phyloP scores from a whole-genome alignment of 495 filamentous ascomycete genomes.

The Penicillium manginii region DNA sequence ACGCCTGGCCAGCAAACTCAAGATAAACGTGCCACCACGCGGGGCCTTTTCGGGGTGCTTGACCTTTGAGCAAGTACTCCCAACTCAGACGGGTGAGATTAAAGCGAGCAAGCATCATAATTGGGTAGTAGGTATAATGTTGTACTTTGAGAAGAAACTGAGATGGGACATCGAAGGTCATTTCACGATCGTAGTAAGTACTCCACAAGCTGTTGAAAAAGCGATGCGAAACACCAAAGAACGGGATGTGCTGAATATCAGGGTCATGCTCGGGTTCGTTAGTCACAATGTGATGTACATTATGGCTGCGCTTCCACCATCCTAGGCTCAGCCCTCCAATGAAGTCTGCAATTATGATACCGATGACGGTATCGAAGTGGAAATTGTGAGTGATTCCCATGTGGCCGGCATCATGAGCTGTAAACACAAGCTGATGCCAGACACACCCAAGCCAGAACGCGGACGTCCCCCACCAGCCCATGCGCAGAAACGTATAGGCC shows the following conservation, averaged over 20 bases:
- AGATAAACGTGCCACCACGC: slow-evolving; percentile 91
- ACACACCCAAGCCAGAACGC: slow-evolving; percentile 80
- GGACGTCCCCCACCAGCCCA: slow-evolving; percentile 74
- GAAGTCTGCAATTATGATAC: slow-evolving; percentile 89
- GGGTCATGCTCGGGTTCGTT: slow-evolving; percentile 97
- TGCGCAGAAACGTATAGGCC: slow-evolving; percentile 65
- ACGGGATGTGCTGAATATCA: slow-evolving; percentile 95
- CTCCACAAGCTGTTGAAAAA: slow-evolving; percentile 78
- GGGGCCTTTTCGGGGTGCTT: slow-evolving; percentile 77
- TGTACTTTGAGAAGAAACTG: slow-evolving; percentile 75
- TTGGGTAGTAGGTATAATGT: slow-evolving; percentile 83
- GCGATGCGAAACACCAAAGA: slow-evolving; percentile 89
- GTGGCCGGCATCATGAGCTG: slow-evolving; percentile 94
- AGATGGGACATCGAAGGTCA: slow-evolving; percentile 81
- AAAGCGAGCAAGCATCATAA: slow-evolving; percentile 85
- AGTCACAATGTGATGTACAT: slow-evolving; percentile 97
- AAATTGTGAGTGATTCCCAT: slow-evolving; percentile 96
- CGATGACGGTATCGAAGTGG: slow-evolving; percentile 78
- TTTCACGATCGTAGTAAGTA: slow-evolving; percentile 85
- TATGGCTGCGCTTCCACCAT: slow-evolving; percentile 98
- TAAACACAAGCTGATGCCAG: slow-evolving; percentile 97
- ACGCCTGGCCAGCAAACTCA: slow-evolving; percentile 77
- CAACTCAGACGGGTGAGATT: slow-evolving; percentile 88
- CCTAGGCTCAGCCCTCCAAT: slow-evolving; percentile 87
- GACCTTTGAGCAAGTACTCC: slow-evolving; percentile 75